These are phyloP conservation scores for Colletotrichum musae DNA, from an alignment of 2,329 filamentous ascomycete species.

Conservation along the genomic window DNA sequence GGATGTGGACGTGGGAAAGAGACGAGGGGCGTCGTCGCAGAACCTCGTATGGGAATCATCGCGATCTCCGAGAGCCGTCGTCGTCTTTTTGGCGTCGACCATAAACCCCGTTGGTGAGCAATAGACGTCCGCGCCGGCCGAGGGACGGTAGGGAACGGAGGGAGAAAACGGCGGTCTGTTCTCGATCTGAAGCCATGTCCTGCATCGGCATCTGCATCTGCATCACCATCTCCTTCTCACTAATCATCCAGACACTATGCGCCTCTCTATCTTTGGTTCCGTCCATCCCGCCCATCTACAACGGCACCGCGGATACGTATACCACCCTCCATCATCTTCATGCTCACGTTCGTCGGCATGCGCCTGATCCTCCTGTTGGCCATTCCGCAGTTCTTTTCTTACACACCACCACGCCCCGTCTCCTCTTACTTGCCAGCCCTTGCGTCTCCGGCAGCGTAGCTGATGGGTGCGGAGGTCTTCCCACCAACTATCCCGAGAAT, in stretches of 20 bases:
- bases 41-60: no score
- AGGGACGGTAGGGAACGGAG: not conserved
- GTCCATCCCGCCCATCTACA: not conserved
- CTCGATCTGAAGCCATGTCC: constrained; percentile 3
- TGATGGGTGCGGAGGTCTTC: no score
- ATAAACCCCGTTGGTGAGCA: constrained; percentile 13
- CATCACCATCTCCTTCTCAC: not conserved
- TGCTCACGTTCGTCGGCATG: constrained; percentile 24
- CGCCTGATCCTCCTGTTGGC: constrained; percentile 26
- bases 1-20: not conserved
- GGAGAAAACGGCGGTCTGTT: constrained; percentile 8
- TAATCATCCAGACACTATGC: no score
- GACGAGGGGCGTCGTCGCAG: not conserved
- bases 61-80: not conserved
- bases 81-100: not conserved
- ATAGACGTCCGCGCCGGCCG: constrained; percentile 20
- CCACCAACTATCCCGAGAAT: not conserved
- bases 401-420: not conserved
- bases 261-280: no score
- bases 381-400: constrained; percentile 1
- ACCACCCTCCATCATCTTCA: constrained; percentile 29
- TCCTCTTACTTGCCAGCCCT: not conserved
- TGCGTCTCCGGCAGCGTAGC: not conserved
- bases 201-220: not conserved
- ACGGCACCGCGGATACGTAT: constrained; percentile 28